A percentile compares a stretch with the other conserved stretches of the same genome.
Conservation (phyloP, 257 asterid species). For the Nicotiana paniculata region DNA sequence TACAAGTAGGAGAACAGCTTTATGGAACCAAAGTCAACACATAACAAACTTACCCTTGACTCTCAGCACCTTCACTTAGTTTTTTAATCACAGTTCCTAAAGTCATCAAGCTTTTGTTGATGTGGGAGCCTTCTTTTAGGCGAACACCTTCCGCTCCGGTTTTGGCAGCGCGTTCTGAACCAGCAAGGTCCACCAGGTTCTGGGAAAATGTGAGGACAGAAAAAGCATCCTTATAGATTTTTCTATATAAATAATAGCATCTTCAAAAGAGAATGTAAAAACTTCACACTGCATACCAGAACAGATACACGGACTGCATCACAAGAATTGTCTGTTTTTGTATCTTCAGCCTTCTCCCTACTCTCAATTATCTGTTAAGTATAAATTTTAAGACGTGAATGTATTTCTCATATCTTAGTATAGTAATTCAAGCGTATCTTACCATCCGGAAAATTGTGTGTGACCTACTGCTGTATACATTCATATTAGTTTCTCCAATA, state of each 20-base stretch:
- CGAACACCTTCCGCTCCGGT: slow-evolving; percentile 99
- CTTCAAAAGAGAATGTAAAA: slow-evolving; percentile 14
- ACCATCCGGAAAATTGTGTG: slow-evolving; percentile 99
- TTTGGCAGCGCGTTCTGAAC: slow-evolving; percentile 99
- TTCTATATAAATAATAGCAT: background rate
- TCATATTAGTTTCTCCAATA: slow-evolving; percentile 98
- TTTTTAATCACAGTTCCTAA: slow-evolving; percentile 96
- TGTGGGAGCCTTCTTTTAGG: slow-evolving; percentile 95
- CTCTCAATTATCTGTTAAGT: background rate
- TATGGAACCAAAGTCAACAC: slow-evolving; percentile 1
- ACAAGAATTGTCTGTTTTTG: slow-evolving; percentile 46
- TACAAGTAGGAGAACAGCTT: background rate
- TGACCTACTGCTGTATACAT: slow-evolving; percentile 87
- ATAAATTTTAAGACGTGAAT: slow-evolving; percentile 3
- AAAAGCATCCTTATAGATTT: background rate
- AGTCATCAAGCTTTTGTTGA: slow-evolving; percentile 91
- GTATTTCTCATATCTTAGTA: background rate
- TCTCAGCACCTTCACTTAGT: slow-evolving; percentile 97
- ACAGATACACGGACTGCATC: slow-evolving; percentile 99
- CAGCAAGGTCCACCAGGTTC: slow-evolving; percentile 99
- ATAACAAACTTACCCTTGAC: slow-evolving; percentile 74
- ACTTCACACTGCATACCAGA: slow-evolving; percentile 52
- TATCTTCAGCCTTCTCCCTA: too few relatives aligned
- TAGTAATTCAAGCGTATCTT: slow-evolving; percentile 18
- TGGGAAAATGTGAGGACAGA: slow-evolving; percentile 27